Percentiles rank a stretch among this genome's conserved stretches.
Evolutionary conservation across 2,329 filamentous ascomycete genomes (phyloP).

Genomic region (Fusarium sp.): DNA sequence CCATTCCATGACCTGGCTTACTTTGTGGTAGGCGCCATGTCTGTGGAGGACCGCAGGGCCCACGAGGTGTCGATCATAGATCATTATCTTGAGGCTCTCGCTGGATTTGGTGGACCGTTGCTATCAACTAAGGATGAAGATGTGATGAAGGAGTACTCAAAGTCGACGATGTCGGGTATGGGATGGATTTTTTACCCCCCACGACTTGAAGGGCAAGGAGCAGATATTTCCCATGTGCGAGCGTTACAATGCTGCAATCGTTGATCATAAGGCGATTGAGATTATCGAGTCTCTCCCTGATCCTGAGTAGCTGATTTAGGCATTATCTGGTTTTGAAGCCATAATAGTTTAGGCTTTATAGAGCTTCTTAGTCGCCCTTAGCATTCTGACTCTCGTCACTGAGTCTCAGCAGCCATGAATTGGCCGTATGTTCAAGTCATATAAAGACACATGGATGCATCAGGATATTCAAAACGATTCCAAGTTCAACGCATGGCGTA

Average conservation of each 20-base stretch:
- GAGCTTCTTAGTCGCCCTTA: too few relatives aligned
- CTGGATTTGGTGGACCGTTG: constrained; percentile 4
- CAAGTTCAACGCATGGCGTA: too few relatives aligned
- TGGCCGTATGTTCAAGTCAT: too few relatives aligned
- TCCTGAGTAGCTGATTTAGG: not conserved
- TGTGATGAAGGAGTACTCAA: too few relatives aligned
- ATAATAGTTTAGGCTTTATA: too few relatives aligned
- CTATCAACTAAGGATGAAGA: not conserved
- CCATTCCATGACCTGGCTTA: constrained; percentile 32
- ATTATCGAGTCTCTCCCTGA: constrained; percentile 2
- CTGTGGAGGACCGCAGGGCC: constrained; percentile 2
- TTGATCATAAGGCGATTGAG: constrained; percentile 15
- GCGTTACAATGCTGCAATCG: constrained; percentile 8
- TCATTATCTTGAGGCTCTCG: not conserved
- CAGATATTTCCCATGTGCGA: constrained; percentile 20
- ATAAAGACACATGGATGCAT: too few relatives aligned
- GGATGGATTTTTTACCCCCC: not conserved
- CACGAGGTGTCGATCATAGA: not conserved
- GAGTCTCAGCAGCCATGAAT: too few relatives aligned
- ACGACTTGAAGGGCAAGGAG: constrained; percentile 8
- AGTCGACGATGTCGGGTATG: too few relatives aligned
- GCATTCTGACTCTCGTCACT: too few relatives aligned
- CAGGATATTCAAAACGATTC: too few relatives aligned
- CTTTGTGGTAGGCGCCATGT: constrained; percentile 17
- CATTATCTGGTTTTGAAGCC: not conserved